These are phyloP conservation scores for Aspergillus sp. DNA, from an alignment of 2,329 filamentous ascomycete genomes.

Conservation along the genomic window DNA sequence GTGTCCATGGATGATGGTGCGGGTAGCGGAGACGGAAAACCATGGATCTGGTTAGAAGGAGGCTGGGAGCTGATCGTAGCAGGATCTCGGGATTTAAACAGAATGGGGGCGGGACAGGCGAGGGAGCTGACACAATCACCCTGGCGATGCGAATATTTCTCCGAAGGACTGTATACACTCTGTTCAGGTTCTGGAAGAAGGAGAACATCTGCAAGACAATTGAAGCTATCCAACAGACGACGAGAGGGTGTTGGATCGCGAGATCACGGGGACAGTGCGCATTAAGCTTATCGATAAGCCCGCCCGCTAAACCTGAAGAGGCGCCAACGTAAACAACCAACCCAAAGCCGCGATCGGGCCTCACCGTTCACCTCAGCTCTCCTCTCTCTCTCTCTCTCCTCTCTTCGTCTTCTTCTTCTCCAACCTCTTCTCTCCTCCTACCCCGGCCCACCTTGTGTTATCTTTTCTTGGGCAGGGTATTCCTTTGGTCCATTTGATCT, in stretches of 20 bases:
- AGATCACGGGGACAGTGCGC: conserved; percentile 7
- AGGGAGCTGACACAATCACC: not conserved
- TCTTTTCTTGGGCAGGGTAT: not conserved
- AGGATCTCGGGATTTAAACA: not conserved
- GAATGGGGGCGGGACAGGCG: not conserved
- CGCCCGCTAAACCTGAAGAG: conserved; percentile 34
- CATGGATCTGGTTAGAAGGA: conserved; percentile 16
- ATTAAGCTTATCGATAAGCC: conserved; percentile 46
- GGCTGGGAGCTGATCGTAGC: not conserved
- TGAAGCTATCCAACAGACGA: too few relatives aligned
- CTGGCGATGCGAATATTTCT: not conserved
- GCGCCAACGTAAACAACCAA: conserved; percentile 39
- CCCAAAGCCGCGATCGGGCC: conserved; percentile 29
- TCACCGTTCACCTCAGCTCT: conserved; percentile 27
- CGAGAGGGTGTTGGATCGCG: not conserved
- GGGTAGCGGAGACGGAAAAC: conserved; percentile 19
- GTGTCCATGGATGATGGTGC: conserved; percentile 15
- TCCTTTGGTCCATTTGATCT: conserved; percentile 3
- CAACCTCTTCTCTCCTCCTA: conserved; percentile 6
- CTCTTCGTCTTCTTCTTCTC: conserved; percentile 12
- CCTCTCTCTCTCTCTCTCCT: conserved; percentile 12
- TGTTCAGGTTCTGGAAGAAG: not conserved
- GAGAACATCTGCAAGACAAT: not conserved
- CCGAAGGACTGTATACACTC: not conserved
- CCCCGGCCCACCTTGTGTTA: not conserved